Conservation (phyloP, 805 yeast species). For the Lipomyces yamadae region DNA sequence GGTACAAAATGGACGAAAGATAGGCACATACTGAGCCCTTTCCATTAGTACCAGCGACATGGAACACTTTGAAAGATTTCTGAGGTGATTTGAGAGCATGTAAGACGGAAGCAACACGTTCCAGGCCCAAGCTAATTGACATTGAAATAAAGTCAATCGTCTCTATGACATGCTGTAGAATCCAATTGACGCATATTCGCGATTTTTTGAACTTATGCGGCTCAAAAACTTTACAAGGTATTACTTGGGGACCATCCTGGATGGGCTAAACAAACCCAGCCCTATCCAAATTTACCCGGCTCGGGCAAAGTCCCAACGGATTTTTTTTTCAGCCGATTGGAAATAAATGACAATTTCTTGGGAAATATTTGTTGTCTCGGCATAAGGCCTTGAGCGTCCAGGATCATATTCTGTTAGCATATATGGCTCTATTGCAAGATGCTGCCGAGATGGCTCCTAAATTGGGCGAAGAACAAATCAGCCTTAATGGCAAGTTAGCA, state of each 20-base stretch:
- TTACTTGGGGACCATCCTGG: too few relatives aligned
- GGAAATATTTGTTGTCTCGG: background rate
- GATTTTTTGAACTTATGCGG: too few relatives aligned
- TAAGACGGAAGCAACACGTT: conserved; percentile 56
- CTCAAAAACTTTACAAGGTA: too few relatives aligned
- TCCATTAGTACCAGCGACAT: conserved; percentile 96
- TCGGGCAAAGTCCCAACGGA: conserved; percentile 2
- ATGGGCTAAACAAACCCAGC: conserved; percentile 1
- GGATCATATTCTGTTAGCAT: background rate
- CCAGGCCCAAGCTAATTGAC: conserved; percentile 61
- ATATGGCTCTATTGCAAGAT: background rate
- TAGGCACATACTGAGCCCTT: conserved; percentile 93
- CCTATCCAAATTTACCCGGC: background rate
- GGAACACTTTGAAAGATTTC: conserved; percentile 65
- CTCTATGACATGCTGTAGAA: background rate
- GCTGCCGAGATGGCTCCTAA: background rate
- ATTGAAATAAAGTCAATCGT: conserved; percentile 1
- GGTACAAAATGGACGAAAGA: conserved; percentile 64
- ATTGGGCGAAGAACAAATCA: conserved; percentile 5
- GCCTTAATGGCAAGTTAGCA: conserved; percentile 63
- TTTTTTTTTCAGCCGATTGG: background rate
- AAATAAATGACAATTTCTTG: conserved; percentile 6
- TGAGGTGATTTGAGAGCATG: conserved; percentile 72
- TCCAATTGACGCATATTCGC: too few relatives aligned
- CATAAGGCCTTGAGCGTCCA: background rate